Conservation (phyloP, 345 rosid genomes). For the Toxicodendron radicans region DNA sequence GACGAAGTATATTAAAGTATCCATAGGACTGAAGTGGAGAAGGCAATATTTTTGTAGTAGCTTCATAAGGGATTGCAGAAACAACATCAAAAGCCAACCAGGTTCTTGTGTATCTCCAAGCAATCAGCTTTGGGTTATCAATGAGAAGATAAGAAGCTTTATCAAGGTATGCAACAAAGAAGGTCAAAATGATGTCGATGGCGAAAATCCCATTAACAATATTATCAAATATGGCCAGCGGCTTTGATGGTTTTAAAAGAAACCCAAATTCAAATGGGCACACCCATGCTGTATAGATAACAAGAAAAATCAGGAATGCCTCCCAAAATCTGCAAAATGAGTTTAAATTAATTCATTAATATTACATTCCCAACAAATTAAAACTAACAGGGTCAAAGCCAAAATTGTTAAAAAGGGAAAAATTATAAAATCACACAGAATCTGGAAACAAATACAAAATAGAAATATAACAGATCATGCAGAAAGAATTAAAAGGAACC, state of each 20-base stretch:
- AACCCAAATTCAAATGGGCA: conserved; percentile 87
- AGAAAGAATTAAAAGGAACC: conserved; percentile 30
- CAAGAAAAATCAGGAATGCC: conserved; percentile 63
- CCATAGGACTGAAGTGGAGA: conserved; percentile 51
- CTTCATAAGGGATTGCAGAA: conserved; percentile 76
- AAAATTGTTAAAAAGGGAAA: too few relatives aligned
- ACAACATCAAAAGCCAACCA: conserved; percentile 69
- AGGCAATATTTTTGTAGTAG: conserved; percentile 43
- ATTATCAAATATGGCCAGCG: conserved; percentile 54
- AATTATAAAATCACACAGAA: too few relatives aligned
- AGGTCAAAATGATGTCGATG: conserved; percentile 71
- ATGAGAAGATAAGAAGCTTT: conserved; percentile 62
- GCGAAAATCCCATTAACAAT: conserved; percentile 65
- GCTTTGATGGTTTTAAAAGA: conserved; percentile 42
- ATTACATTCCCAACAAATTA: too few relatives aligned
- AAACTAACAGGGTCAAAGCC: too few relatives aligned
- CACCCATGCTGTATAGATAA: conserved; percentile 89
- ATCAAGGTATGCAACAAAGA: conserved; percentile 80
- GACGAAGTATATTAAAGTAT: conserved; percentile 74
- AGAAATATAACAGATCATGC: neutral
- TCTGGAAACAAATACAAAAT: neutral
- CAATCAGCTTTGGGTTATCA: conserved; percentile 55
- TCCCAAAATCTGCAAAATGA: conserved; percentile 62
- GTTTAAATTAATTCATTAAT: too few relatives aligned
- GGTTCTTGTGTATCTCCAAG: conserved; percentile 52